Evolutionary conservation across 2,329 filamentous ascomycete species (phyloP).

Genomic region (Ceratocystis colombiana): DNA sequence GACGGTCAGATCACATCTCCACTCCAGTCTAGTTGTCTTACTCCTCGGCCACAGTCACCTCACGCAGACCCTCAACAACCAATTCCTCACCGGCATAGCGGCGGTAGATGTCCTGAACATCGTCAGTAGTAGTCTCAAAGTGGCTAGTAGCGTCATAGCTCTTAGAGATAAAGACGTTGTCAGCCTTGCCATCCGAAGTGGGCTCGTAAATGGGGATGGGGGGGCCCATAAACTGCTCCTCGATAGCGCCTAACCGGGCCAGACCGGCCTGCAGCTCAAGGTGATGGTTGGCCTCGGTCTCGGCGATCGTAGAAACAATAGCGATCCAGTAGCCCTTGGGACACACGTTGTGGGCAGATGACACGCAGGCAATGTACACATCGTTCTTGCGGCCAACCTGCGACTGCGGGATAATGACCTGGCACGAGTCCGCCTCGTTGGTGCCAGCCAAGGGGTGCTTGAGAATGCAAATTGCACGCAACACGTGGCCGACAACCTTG

Average conservation of each 20-base stretch:
- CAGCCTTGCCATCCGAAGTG: conserved; percentile 65
- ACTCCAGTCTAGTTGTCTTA: conserved; percentile 1
- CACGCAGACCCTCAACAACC: conserved; percentile 75
- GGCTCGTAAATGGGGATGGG: conserved; percentile 94
- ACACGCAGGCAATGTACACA: conserved; percentile 94
- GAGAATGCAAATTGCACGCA: conserved; percentile 95
- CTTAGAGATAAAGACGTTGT: conserved; percentile 96
- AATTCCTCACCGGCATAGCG: conserved; percentile 76
- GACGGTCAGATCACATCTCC: no score
- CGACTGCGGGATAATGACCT: conserved; percentile 95
- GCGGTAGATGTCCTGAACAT: conserved; percentile 87
- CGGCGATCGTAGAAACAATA: conserved; percentile 95
- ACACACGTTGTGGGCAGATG: conserved; percentile 92
- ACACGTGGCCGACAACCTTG: conserved; percentile 74
- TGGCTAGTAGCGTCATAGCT: conserved; percentile 97
- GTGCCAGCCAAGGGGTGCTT: conserved; percentile 91
- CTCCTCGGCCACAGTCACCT: conserved; percentile 60
- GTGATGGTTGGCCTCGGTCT: conserved; percentile 85
- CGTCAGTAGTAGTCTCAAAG: conserved; percentile 85
- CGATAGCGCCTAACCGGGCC: conserved; percentile 81
- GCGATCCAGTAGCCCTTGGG: conserved; percentile 98
- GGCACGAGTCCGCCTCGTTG: conserved; percentile 75
- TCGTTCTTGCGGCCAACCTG: conserved; percentile 96
- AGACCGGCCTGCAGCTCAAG: conserved; percentile 87
- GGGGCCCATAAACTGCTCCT: conserved; percentile 91